Percentiles rank a stretch among this genome's conserved stretches.
Evolutionary conservation across 2,329 filamentous ascomycete genomes (phyloP).

Genomic region (Coleophoma crateriformis): DNA sequence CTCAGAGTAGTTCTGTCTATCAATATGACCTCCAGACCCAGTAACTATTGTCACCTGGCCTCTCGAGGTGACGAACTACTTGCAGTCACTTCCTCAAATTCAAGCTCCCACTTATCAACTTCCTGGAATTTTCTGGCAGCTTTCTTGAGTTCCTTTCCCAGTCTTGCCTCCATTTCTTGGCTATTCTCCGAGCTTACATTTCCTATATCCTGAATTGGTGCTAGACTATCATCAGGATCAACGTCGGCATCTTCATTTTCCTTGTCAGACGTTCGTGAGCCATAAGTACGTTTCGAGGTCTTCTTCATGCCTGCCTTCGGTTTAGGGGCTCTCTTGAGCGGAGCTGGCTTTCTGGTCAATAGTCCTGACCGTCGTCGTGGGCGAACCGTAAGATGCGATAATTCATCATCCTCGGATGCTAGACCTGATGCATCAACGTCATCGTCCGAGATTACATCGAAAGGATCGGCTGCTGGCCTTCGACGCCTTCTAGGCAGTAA

Average conservation of each 20-base stretch:
- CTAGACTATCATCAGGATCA: constrained; percentile 33
- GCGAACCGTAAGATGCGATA: constrained; percentile 39
- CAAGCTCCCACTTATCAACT: constrained; percentile 63
- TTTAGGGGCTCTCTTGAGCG: constrained; percentile 20
- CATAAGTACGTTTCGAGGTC: constrained; percentile 40
- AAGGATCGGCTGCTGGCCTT: constrained; percentile 23
- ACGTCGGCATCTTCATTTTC: constrained; percentile 41
- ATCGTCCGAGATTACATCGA: constrained; percentile 34
- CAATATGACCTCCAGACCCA: no score
- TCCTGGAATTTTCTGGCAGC: constrained; percentile 61
- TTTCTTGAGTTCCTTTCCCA: constrained; percentile 44
- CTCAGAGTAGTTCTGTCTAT: no score
- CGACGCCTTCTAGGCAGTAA: constrained; percentile 27
- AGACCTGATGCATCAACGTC: constrained; percentile 43
- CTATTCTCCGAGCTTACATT: constrained; percentile 27
- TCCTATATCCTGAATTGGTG: constrained; percentile 36
- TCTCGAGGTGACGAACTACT: constrained; percentile 44
- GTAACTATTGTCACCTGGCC: constrained; percentile 33
- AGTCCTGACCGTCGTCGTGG: constrained; percentile 26
- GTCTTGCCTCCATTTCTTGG: constrained; percentile 30
- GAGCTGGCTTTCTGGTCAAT: constrained; percentile 13
- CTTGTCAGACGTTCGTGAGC: constrained; percentile 45
- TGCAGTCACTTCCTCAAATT: constrained; percentile 58
- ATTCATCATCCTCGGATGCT: constrained; percentile 49
- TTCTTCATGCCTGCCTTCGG: constrained; percentile 10